Evolutionary conservation across 306 rosid genomes (phyloP).

Genomic region (Ceratonia siliqua): DNA sequence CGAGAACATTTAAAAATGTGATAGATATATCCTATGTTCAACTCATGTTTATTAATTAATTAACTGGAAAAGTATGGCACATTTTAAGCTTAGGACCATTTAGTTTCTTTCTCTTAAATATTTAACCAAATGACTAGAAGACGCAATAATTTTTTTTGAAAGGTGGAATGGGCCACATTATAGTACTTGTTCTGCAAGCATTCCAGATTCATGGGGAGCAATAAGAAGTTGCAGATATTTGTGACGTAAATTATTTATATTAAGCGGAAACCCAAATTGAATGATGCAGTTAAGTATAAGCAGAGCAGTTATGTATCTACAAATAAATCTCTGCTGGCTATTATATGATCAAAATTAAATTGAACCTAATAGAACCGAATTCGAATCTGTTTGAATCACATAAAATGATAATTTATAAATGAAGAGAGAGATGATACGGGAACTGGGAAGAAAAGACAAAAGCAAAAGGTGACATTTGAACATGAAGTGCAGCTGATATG

Average conservation of each 20-base stretch:
- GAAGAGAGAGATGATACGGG: background rate
- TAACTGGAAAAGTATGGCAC: background rate
- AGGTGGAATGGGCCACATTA: background rate
- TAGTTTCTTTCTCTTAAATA: background rate
- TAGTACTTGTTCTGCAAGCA: background rate
- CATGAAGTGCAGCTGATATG: constrained; percentile 34
- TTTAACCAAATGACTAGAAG: no score
- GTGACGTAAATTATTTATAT: no score
- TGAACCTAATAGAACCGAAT: background rate
- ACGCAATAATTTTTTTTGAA: no score
- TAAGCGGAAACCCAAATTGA: no score
- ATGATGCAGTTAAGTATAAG: no score
- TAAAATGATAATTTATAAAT: background rate
- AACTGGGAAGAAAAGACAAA: constrained; percentile 22
- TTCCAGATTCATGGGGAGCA: background rate
- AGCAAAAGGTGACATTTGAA: constrained; percentile 35
- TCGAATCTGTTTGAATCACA: background rate
- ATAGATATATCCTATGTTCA: no score
- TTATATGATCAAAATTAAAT: background rate
- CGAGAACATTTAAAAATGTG: background rate
- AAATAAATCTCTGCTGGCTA: background rate
- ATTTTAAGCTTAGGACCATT: background rate
- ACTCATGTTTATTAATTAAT: background rate
- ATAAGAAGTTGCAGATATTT: no score
- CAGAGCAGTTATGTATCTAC: no score